These are phyloP conservation scores for Rhizoclosmatium globosum DNA, from an alignment of 192 early-diverging fungal species.

Conservation along the genomic window DNA sequence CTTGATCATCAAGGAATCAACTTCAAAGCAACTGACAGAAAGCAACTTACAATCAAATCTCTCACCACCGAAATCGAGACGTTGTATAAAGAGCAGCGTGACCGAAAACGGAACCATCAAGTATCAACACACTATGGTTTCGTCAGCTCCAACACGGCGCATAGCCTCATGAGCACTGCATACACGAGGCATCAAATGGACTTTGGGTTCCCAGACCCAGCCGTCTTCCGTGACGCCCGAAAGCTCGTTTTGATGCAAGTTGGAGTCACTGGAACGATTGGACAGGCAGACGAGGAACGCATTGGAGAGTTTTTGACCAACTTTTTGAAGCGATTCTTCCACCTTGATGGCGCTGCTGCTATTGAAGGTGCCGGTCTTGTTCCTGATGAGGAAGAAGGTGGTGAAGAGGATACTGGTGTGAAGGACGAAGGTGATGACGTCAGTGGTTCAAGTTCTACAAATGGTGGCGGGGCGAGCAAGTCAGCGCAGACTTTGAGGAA, in stretches of 20 bases:
- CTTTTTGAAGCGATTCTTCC: constrained; percentile 78
- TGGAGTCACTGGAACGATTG: constrained; percentile 65
- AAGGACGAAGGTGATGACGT: neutral
- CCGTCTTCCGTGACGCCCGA: constrained; percentile 81
- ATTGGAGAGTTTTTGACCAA: constrained; percentile 78
- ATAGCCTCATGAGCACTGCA: constrained; percentile 5
- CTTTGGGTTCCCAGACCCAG: constrained; percentile 75
- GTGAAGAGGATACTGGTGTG: neutral
- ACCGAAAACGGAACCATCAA: constrained; percentile 47
- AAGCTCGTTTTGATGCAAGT: constrained; percentile 78
- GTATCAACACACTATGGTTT: constrained; percentile 32
- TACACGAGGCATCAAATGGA: constrained; percentile 78
- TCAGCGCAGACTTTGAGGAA: constrained; percentile 15
- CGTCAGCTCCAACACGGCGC: constrained; percentile 13
- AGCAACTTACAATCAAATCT: constrained; percentile 77
- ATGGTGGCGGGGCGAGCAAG: constrained; percentile 7
- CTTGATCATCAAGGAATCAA: constrained; percentile 94
- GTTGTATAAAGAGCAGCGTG: constrained; percentile 81
- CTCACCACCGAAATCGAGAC: constrained; percentile 88
- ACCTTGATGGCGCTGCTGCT: constrained; percentile 49
- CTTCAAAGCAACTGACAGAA: constrained; percentile 89
- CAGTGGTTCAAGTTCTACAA: constrained; percentile 12
- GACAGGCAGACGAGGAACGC: constrained; percentile 72
- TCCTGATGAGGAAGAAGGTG: constrained; percentile 42
- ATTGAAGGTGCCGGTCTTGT: constrained; percentile 60